Conservation (phyloP, 495 filamentous ascomycete genomes). For the Chaetomidium leptoderma region DNA sequence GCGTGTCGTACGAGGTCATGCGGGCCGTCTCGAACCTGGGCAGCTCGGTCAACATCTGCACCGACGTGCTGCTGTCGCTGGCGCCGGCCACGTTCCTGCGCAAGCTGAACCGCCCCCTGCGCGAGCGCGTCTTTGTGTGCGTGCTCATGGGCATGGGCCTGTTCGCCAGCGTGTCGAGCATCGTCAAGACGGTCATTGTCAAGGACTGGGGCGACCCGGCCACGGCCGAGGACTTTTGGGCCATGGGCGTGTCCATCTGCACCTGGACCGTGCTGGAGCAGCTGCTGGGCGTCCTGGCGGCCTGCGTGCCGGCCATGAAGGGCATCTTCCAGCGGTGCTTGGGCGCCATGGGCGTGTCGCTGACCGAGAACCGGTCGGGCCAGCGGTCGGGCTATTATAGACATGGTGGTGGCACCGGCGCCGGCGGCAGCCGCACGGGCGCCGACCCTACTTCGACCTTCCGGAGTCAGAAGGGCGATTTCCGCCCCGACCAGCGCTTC, state of each 20-base stretch:
- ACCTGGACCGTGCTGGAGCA: constrained; percentile 27
- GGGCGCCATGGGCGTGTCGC: constrained; percentile 20
- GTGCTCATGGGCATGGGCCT: constrained; percentile 30
- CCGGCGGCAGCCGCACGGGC: constrained; percentile 1
- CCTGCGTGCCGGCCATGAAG: constrained; percentile 28
- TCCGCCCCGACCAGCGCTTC: not conserved
- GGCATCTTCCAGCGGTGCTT: constrained; percentile 19
- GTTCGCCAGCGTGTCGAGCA: constrained; percentile 21
- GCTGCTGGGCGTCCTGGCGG: constrained; percentile 26
- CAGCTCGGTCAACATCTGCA: constrained; percentile 26
- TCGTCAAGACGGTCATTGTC: constrained; percentile 28
- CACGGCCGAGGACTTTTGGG: constrained; percentile 14
- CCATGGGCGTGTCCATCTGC: constrained; percentile 24
- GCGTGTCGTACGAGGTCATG: constrained; percentile 21
- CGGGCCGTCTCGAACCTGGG: constrained; percentile 21
- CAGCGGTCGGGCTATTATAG: constrained; percentile 9
- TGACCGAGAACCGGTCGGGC: constrained; percentile 13
- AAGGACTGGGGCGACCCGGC: constrained; percentile 19
- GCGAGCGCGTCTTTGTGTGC: constrained; percentile 29
- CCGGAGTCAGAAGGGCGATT: constrained; percentile 1
- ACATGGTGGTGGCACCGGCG: not conserved
- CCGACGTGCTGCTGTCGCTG: constrained; percentile 27
- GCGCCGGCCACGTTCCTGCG: constrained; percentile 24
- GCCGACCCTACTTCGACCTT: constrained; percentile 4
- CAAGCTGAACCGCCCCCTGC: constrained; percentile 28